Evolutionary conservation across 345 rosid genomes (phyloP).

Genomic region (Microthlaspi erraticum): DNA sequence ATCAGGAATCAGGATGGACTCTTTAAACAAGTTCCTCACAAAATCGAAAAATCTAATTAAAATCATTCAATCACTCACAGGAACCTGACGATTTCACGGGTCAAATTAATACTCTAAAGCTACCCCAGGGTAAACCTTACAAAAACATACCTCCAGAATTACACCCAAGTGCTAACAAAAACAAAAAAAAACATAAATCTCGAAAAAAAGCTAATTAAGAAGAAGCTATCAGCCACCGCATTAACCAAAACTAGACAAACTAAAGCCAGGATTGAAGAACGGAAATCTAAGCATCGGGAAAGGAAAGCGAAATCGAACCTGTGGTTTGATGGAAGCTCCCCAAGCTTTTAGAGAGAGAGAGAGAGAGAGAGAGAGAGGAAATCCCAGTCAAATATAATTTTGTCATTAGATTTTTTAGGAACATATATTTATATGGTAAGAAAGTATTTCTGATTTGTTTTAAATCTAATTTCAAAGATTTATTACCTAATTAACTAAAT

Average conservation of each 20-base stretch:
- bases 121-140: not conserved
- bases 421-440: no score
- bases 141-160: slow-evolving; percentile 19
- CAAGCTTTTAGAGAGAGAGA: slow-evolving; percentile 35
- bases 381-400: no score
- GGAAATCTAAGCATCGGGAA: slow-evolving; percentile 47
- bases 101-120: slow-evolving; percentile 36
- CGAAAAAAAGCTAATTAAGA: slow-evolving; percentile 19
- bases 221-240: slow-evolving; percentile 16
- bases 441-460: no score
- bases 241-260: slow-evolving; percentile 38
- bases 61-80: not conserved
- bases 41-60: not conserved
- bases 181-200: slow-evolving; percentile 14
- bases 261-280: slow-evolving; percentile 36
- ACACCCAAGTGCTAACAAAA: slow-evolving; percentile 30
- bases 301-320: slow-evolving; percentile 37
- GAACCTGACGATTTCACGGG: not conserved
- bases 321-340: slow-evolving; percentile 50
- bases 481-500: no score
- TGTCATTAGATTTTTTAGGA: no score
- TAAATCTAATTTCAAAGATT: no score
- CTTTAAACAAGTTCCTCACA: not conserved
- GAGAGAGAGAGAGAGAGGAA: slow-evolving; percentile 1
- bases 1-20: not conserved